Percentiles rank a stretch among this genome's conserved stretches.
These are phyloP conservation scores for Rhododendron griersonianum DNA, from an alignment of 148 eudicot species.

Conservation along the genomic window DNA sequence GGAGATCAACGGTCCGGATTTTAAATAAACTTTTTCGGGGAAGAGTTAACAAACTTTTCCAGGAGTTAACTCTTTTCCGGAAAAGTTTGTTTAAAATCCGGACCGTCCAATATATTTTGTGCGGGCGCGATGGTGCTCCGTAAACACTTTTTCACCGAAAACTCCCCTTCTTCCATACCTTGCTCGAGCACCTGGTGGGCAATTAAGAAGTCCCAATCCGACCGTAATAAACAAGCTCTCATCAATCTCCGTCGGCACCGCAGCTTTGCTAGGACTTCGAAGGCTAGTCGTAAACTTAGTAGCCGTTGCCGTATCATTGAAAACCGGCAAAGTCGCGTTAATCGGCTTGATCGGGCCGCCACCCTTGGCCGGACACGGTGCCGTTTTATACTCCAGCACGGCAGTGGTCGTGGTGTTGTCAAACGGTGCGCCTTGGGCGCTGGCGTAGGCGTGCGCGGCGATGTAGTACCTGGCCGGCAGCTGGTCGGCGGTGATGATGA, in stretches of 20 bases:
- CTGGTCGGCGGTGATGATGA: conserved; percentile 54
- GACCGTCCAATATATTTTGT: no score
- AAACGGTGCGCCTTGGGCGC: conserved; percentile 63
- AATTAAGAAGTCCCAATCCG: conserved; percentile 55
- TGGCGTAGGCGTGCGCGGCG: conserved; percentile 56
- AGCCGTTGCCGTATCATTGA: conserved; percentile 51
- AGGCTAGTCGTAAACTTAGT: conserved; percentile 46
- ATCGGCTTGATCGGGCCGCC: conserved; percentile 15
- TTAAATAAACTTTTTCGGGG: no score
- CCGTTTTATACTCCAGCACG: conserved; percentile 50
- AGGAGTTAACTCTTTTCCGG: no score
- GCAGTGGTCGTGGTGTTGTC: conserved; percentile 80
- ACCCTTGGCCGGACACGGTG: conserved; percentile 43
- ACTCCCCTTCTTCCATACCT: neutral
- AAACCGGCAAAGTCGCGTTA: conserved; percentile 46
- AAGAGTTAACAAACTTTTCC: no score
- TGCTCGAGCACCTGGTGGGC: conserved; percentile 37
- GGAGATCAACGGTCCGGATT: no score
- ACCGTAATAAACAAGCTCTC: conserved; percentile 52
- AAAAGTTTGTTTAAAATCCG: no score
- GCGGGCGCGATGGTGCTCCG: no score
- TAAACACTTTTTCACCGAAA: no score
- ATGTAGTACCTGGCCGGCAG: conserved; percentile 57
- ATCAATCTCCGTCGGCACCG: conserved; percentile 44
- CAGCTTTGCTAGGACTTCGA: conserved; percentile 33